Evolutionary conservation across 768 basidiomycete genomes (phyloP).

Genomic region (Dendrothele bispora): DNA sequence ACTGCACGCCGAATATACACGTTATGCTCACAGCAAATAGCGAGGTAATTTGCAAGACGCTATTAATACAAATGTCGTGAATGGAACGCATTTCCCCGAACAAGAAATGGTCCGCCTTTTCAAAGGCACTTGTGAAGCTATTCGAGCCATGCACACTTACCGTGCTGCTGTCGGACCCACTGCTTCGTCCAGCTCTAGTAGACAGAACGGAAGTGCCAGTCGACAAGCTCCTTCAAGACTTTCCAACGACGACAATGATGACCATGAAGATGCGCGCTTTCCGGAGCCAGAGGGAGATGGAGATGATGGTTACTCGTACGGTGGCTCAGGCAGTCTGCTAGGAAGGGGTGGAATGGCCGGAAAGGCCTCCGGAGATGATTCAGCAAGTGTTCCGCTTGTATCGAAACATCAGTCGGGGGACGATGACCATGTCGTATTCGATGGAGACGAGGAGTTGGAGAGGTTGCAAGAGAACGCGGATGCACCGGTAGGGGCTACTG

Average conservation of each 20-base stretch:
- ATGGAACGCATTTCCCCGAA: constrained; percentile 83
- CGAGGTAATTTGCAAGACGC: constrained; percentile 94
- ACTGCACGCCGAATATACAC: neutral
- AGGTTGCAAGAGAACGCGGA: constrained; percentile 40
- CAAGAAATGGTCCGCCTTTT: constrained; percentile 87
- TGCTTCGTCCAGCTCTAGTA: neutral
- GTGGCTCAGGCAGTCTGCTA: constrained; percentile 25
- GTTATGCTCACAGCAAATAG: constrained; percentile 35
- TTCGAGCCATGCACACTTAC: constrained; percentile 93
- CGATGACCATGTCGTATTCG: constrained; percentile 68
- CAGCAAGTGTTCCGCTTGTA: constrained; percentile 54
- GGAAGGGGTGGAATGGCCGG: neutral
- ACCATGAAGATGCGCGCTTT: constrained; percentile 70
- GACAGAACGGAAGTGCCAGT: neutral
- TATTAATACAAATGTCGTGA: constrained; percentile 84
- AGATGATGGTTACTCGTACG: constrained; percentile 76
- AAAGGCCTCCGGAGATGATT: neutral
- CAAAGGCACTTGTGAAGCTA: constrained; percentile 91
- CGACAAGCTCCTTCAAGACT: neutral
- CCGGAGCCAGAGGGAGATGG: constrained; percentile 75
- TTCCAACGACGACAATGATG: constrained; percentile 37
- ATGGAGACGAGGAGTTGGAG: constrained; percentile 73
- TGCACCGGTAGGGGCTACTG: constrained; percentile 36
- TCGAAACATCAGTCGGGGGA: constrained; percentile 50
- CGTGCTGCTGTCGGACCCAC: constrained; percentile 35